phyloP scores from a whole-genome alignment of 139 green algal species.

The Trebouxia sp. region DNA sequence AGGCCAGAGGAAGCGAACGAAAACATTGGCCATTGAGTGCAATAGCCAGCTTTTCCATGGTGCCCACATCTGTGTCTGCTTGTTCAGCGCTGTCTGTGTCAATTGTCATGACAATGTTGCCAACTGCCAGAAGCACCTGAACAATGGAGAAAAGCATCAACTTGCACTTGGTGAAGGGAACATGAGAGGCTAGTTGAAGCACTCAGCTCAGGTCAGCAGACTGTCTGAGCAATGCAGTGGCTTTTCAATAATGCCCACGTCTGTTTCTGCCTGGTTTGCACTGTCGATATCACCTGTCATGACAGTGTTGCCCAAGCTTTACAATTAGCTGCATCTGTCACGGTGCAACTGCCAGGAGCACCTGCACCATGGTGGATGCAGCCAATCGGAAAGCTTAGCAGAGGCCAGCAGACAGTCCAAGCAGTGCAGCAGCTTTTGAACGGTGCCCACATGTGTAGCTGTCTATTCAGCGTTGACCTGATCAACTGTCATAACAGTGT shows the following conservation, averaged over 20 bases:
- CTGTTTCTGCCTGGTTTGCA: constrained; percentile 37
- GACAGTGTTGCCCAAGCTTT: constrained; percentile 52
- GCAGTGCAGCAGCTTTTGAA: no score
- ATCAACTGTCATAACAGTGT: no score
- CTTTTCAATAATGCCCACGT: constrained; percentile 32
- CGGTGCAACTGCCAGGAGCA: no score
- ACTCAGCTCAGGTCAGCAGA: no score
- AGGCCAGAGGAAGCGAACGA: no score
- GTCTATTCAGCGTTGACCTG: no score
- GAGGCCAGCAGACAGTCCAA: background rate
- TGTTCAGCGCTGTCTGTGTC: constrained; percentile 50
- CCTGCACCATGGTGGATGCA: no score
- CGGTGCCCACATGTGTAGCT: no score
- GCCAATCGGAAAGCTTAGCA: background rate
- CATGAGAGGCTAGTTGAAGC: no score
- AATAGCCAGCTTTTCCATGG: constrained; percentile 53
- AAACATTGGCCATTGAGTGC: constrained; percentile 66
- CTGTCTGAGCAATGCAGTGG: no score
- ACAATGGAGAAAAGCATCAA: background rate
- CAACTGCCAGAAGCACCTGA: constrained; percentile 73
- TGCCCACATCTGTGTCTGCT: constrained; percentile 32
- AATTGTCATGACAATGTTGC: constrained; percentile 58
- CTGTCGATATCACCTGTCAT: constrained; percentile 61
- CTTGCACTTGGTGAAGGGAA: no score
- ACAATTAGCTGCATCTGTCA: no score